Evolutionary conservation across 352 stramenopile species (phyloP), one percentile per base, ranked within the genome.

Genomic region (Globisporangium perplexum): DNA sequence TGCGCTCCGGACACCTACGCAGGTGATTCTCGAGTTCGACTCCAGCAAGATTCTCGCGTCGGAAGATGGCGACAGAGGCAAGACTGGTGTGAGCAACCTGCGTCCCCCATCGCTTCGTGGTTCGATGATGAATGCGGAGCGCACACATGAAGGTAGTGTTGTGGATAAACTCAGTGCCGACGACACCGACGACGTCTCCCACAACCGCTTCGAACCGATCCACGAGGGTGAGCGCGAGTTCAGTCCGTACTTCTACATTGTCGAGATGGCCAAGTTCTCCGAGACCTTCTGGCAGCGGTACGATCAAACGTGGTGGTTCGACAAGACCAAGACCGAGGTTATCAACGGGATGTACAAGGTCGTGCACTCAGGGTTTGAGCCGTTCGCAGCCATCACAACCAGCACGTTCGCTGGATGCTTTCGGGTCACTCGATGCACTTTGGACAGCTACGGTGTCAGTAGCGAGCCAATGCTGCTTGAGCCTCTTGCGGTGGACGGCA

Each of bases 261-360:
- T 92, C 10, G 78, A 92, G 53, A 52, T 89, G 24, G 81, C 78
- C 6, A 59, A 54, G 0, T 92, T 90, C 55, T 73, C 72, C 4
- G 59, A 76, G 55, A 83, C 78, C 4, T 92, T 90, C 53, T 92
- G 81, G 81, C 50, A 68, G 11, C 71, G 81, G 17, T 92, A 92
- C 57, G 80, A 90, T 43, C 71, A 67, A 39, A 86, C 77, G 18
- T 90, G 81, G 78, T 92, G 81, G 78, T 92, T 92, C 52, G 71
- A 90, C 48, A 86, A 86, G 75, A 85, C 73, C 10, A 82, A 88
- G 48, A 72, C 80, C 0, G 66, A 55, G 5, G 65, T 89, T 20
- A 70, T 90, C 12, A 43, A 81, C 12, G 68, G 78, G 15, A 86
- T 90, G 69, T 92, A 83, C 55, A 69, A 68, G 23, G 57, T 84